Conservation (phyloP, 1,284 basidiomycete species). For the Ustilago trichophora region DNA sequence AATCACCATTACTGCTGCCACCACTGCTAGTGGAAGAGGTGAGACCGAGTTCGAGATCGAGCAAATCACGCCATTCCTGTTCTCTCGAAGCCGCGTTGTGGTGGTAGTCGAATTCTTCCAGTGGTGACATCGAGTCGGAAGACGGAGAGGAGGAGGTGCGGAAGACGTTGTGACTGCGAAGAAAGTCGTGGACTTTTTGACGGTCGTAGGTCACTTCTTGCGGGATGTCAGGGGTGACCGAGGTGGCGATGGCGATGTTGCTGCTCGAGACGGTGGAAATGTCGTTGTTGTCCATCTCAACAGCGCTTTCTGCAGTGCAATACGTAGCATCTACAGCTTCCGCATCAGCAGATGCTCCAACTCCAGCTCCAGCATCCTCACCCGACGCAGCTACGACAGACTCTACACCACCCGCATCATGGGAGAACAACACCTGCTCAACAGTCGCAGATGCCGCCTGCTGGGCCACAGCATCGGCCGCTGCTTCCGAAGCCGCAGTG, state of each 20-base stretch:
- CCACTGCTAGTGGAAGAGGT: slow-evolving; percentile 1
- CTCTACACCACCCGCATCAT: neutral
- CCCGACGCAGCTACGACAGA: neutral
- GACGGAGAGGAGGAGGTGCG: slow-evolving; percentile 4
- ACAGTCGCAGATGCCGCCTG: neutral
- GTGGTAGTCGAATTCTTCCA: slow-evolving; percentile 3
- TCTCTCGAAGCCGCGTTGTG: neutral
- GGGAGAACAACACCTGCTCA: slow-evolving; percentile 12
- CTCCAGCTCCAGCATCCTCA: neutral
- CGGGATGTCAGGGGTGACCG: too few species aligned
- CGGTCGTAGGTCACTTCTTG: slow-evolving; percentile 17
- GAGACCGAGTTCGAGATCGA: slow-evolving; percentile 47
- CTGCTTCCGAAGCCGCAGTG: slow-evolving; percentile 4
- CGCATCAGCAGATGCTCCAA: neutral
- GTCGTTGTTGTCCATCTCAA: neutral
- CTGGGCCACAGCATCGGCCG: neutral
- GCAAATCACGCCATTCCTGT: slow-evolving; percentile 38
- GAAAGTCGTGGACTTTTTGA: slow-evolving; percentile 38
- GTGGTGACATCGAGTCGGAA: neutral
- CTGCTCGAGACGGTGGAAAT: neutral
- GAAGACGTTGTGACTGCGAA: slow-evolving; percentile 30
- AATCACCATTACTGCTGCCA: too few species aligned
- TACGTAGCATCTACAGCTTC: too few species aligned
- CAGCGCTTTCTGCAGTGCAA: slow-evolving; percentile 12
- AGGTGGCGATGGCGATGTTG: too few species aligned